A percentile compares a stretch with the other conserved stretches of the same genome.
Evolutionary conservation across 129 eudicot genomes (phyloP).

Genomic region (Kitagawia praeruptora): DNA sequence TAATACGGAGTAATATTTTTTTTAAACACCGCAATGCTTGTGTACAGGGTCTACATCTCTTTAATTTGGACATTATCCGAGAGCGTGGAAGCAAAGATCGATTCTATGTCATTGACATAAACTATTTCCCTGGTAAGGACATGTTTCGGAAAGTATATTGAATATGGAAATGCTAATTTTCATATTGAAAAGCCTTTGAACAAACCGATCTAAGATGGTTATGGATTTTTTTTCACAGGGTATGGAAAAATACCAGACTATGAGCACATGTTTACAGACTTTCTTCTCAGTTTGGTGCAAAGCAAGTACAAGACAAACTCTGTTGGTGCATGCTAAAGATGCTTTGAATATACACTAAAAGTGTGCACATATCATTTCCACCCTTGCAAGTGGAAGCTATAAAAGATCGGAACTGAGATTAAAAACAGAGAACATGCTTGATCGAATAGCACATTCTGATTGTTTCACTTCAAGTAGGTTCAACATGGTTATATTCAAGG

Average conservation of each 20-base stretch:
- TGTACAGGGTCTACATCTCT: constrained; percentile 80
- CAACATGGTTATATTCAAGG: not conserved
- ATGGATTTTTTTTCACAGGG: constrained; percentile 29
- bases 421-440: not conserved
- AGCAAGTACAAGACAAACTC: constrained; percentile 44
- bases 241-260: constrained; percentile 98
- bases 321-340: constrained; percentile 3
- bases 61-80: constrained; percentile 89
- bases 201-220: not conserved
- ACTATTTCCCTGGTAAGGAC: constrained; percentile 87
- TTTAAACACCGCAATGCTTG: not conserved
- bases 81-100: constrained; percentile 79
- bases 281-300: constrained; percentile 58
- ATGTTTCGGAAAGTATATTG: not conserved
- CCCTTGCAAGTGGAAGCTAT: not conserved
- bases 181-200: not conserved
- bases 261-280: constrained; percentile 92
- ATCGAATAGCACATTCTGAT: not conserved
- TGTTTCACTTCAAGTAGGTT: not conserved
- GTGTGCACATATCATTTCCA: not conserved
- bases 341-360: not conserved
- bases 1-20: not conserved
- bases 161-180: not conserved
- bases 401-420: not conserved
- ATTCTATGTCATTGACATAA: constrained; percentile 85